Conservation (phyloP, 2,329 filamentous ascomycete species). For the Claviceps cyperi region DNA sequence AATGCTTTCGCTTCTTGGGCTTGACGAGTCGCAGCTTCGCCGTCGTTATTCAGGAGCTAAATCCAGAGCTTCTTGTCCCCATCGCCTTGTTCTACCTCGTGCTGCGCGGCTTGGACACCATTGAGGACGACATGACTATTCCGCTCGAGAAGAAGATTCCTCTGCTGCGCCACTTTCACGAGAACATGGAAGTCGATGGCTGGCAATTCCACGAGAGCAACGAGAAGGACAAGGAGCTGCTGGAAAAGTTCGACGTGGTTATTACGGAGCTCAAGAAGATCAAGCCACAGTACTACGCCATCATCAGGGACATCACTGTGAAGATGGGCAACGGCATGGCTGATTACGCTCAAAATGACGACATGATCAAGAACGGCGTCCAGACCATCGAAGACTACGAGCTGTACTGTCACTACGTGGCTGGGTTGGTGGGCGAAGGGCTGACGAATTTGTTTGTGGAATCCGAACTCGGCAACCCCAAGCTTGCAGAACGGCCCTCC, state of each 20-base stretch:
- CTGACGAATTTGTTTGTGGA: slow-evolving; percentile 82
- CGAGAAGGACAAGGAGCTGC: slow-evolving; percentile 85
- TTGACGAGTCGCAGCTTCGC: slow-evolving; percentile 86
- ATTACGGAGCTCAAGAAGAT: slow-evolving; percentile 76
- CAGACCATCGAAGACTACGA: slow-evolving; percentile 82
- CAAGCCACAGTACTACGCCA: slow-evolving; percentile 68
- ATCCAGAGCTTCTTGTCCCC: slow-evolving; percentile 83
- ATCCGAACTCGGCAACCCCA: slow-evolving; percentile 72
- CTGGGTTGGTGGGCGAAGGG: slow-evolving; percentile 94
- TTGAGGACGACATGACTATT: slow-evolving; percentile 97
- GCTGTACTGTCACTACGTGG: slow-evolving; percentile 94
- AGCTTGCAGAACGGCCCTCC: slow-evolving; percentile 60
- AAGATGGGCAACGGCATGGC: slow-evolving; percentile 99
- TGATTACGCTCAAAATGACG: slow-evolving; percentile 76
- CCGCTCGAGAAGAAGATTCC: slow-evolving; percentile 70
- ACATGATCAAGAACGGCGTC: slow-evolving; percentile 66
- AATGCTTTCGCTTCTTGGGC: slow-evolving; percentile 78
- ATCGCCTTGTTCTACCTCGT: slow-evolving; percentile 86
- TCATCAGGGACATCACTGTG: slow-evolving; percentile 83
- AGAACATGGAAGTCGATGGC: slow-evolving; percentile 64
- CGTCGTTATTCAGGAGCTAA: slow-evolving; percentile 87
- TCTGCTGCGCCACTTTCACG: slow-evolving; percentile 67
- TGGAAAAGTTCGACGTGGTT: slow-evolving; percentile 84
- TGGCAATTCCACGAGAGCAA: slow-evolving; percentile 85
- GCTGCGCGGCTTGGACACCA: slow-evolving; percentile 86